These are phyloP conservation scores for Cyberlindnera veronae DNA, from an alignment of 805 yeast species.

Conservation along the genomic window DNA sequence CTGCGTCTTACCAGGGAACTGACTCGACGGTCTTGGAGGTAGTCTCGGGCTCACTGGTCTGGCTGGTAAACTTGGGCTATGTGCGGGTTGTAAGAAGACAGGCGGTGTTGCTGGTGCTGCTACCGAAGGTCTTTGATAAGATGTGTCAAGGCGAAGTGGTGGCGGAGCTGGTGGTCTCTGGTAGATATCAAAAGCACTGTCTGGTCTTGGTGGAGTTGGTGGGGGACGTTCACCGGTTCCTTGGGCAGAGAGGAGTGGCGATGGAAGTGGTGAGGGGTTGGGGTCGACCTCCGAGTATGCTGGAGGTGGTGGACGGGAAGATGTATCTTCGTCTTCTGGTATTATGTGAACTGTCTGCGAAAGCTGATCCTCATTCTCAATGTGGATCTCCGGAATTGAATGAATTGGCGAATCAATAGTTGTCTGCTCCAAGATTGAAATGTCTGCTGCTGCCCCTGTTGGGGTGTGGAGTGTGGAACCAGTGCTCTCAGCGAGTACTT, in stretches of 20 bases:
- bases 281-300: constrained; percentile 33
- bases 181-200: constrained; percentile 3
- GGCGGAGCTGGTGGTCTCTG: constrained; percentile 10
- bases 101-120: constrained; percentile 7
- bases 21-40: constrained; percentile 15
- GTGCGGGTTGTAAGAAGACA: not conserved
- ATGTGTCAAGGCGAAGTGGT: constrained; percentile 7
- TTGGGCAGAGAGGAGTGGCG: constrained; percentile 1
- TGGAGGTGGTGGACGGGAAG: too few relatives aligned
- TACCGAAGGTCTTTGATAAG: constrained; percentile 7
- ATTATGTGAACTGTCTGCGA: constrained; percentile 11
- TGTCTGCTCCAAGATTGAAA: not conserved
- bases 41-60: constrained; percentile 12
- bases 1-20: constrained; percentile 13
- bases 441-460: constrained; percentile 4
- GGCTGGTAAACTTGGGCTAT: constrained; percentile 6
- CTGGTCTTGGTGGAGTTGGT: constrained; percentile 6
- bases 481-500: constrained; percentile 2
- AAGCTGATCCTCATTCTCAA: not conserved
- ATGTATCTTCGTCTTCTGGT: constrained; percentile 23
- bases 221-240: not conserved
- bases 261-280: constrained; percentile 7
- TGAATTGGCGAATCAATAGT: not conserved
- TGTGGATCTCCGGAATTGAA: not conserved
- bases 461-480: not conserved